Percentiles rank a stretch among this genome's conserved stretches.
Conservation (phyloP, 129 eudicot species). For the Mikania micrantha region DNA sequence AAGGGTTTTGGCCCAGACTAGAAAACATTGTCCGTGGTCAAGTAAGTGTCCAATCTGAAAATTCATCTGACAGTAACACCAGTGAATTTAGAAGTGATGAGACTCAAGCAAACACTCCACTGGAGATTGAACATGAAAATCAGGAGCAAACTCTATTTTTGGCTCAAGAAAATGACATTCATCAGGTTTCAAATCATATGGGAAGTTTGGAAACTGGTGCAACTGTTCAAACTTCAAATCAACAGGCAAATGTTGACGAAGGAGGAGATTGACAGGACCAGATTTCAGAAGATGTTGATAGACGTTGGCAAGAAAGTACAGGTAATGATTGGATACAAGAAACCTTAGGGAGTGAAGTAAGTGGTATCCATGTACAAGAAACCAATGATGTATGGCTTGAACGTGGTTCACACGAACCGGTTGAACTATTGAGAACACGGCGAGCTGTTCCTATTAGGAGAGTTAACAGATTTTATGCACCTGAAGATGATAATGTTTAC, state of each 20-base stretch:
- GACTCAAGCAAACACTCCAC: slow-evolving; percentile 39
- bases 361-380: slow-evolving; percentile 28
- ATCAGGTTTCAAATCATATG: slow-evolving; percentile 28
- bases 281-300: neutral
- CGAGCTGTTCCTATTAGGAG: slow-evolving; percentile 62
- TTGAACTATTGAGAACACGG: slow-evolving; percentile 56
- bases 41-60: slow-evolving; percentile 72
- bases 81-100: slow-evolving; percentile 50
- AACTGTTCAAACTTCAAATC: slow-evolving; percentile 35
- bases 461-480: slow-evolving; percentile 72
- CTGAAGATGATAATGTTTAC: slow-evolving; percentile 93
- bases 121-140: slow-evolving; percentile 52
- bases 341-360: slow-evolving; percentile 38
- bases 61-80: slow-evolving; percentile 42
- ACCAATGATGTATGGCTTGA: slow-evolving; percentile 48
- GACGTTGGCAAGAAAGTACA: slow-evolving; percentile 30
- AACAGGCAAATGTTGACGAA: slow-evolving; percentile 31
- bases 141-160: slow-evolving; percentile 28
- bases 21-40: slow-evolving; percentile 86
- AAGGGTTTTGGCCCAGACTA: slow-evolving; percentile 82
- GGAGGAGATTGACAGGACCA: slow-evolving; percentile 46
- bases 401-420: slow-evolving; percentile 42
- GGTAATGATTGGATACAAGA: slow-evolving; percentile 41
- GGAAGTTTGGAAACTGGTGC: slow-evolving; percentile 30
- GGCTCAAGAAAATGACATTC: slow-evolving; percentile 34